Base-by-base conservation (phyloP, 2,329 filamentous ascomycete genomes). In the Nigrograna mackinnonii region DNA sequence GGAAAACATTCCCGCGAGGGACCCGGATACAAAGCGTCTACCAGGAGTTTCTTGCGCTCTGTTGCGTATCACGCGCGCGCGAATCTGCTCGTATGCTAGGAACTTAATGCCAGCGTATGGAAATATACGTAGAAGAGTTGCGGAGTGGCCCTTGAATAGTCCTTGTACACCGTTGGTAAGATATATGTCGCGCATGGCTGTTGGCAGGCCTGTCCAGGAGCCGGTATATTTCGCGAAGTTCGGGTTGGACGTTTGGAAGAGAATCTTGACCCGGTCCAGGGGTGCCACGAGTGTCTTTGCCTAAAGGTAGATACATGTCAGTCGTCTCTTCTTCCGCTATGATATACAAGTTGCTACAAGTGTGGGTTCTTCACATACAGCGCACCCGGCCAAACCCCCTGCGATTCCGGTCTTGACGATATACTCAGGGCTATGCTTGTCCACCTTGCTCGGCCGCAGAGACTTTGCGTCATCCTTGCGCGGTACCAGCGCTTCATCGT, bases 71-170 rank as follows among this genome's bases (percentile, higher is more conserved):
- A 97, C 63, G 12, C 85, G 60, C 11, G 86, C 83, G 46, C 94
- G 88, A 52, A 96, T 89, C 70, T 99, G 94, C 69, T 99, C 94
- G 73, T 99, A 99, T 34, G 92, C 91, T 31, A 99, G 81, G 63
- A 99, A 99, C 64, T 99, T 99, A 71, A 97, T 96, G 34, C 89
- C 92, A 13, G 92, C 94, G 68, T 99, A 99, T 5, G 94, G 94
- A 59, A 97, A 99, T 50, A 99, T 95, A 51, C 94, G 86, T 39
- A 97, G 78, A 3, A 99, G 76, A 0, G 94, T 99, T 3, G 91
- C 94, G 4, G 91, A 96, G 68, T 99, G 94, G 5, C 94, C 94
- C 39, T 94, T 87, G 72, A 91, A 99, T 5, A 99, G 78, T 1
- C 94, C 94, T 9, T 77, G 66, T 2, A 80, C 52, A 26, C 94